Base-by-base conservation (phyloP, 805 yeast species). In the Scheffersomyces ergatensis region DNA sequence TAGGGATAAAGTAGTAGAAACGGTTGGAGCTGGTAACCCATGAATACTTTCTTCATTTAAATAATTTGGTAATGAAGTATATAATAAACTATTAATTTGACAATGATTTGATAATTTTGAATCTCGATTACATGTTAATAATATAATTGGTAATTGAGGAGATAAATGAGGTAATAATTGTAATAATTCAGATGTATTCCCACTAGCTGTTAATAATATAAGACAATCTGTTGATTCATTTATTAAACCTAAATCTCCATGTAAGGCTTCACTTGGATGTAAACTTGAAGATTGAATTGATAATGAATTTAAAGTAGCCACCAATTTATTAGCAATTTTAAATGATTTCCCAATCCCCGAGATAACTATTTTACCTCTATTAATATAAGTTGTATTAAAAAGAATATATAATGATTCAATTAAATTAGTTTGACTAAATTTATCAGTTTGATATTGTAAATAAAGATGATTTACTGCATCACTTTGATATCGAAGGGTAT, bases 231-330 rank as follows among this genome's bases (percentile, higher is more conserved):
- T 51, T 14, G 72, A 73, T 19, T 74, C 77, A 37, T 77, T 62
- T 7, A 89, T 63, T 29, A 82, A 62, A 2, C 97, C 97, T 50
- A 89, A 71, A 58, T 89, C 97, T 5, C 97, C 97, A 58, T 89
- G 97, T 15, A 89, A 65, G 0, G 96, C 96, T 45, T 89, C 97
- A 3, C 86, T 67, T 0, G 97, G 96, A 55, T 89, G 96, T 39
- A 89, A 63, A 1, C 76, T 50, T 0, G 80, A 76, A 0, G 95
- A 72, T 38, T 78, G 81, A 38, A 89, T 74, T 23, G 89, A 82
- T 43, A 89, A 68, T 0, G 96, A 87, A 55, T 84, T 86, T 60
- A 89, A 66, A 4, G 96, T 89, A 8, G 96, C 95, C 39, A 79
- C 87, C 12, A 83, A 65, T 61, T 89, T 89, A 42, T 76, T 69